Evolutionary conservation across 495 filamentous ascomycete species (phyloP), one percentile per base, ranked within the genome.

Genomic region (Tuber magnatum): DNA sequence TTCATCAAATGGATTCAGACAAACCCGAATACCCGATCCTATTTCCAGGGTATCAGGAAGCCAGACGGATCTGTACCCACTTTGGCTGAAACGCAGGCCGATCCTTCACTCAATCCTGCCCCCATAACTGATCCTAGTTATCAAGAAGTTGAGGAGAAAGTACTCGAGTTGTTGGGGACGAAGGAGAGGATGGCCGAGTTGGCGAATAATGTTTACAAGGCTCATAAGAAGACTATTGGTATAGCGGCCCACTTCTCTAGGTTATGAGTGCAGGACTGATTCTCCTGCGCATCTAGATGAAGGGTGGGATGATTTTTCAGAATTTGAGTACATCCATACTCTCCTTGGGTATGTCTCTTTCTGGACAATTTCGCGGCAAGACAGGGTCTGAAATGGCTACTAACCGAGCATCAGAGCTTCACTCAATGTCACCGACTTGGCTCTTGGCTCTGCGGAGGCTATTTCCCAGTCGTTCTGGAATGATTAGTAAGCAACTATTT

Each of bases 1-100:
- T 92, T 92, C 76, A 91, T 92, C 56, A 86, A 86, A 0, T 92
- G 88, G 86, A 83, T 88, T 43, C 88, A 92, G 78, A 85, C 77
- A 28, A 86, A 82, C 68, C 81, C 82, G 5, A 91, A 91, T 74
- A 83, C 86, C 0, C 84, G 88, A 8, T 84, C 86, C 18, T 83
- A 88, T 74, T 78, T 85, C 41, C 84, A 87, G 28, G 88, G 89
- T 0, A 84, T 87, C 77, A 87, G 88, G 71, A 82, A 89, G 76
- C 85, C 80, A 6, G 84, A 84, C 80, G 88, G 83, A 70, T 87
- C 80, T 48, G 86, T 85, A 20, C 84, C 81, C 16, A 86, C 82
- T 75, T 80, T 70, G 41, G 71, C 71, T 2, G 56, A 65, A 35
- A 43, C 75, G 43, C 73, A 75, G 16, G 12, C 65, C n/a, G 73